These are phyloP conservation scores for Yamadazyma endophytica DNA, from an alignment of 805 yeast species.

Conservation along the genomic window DNA sequence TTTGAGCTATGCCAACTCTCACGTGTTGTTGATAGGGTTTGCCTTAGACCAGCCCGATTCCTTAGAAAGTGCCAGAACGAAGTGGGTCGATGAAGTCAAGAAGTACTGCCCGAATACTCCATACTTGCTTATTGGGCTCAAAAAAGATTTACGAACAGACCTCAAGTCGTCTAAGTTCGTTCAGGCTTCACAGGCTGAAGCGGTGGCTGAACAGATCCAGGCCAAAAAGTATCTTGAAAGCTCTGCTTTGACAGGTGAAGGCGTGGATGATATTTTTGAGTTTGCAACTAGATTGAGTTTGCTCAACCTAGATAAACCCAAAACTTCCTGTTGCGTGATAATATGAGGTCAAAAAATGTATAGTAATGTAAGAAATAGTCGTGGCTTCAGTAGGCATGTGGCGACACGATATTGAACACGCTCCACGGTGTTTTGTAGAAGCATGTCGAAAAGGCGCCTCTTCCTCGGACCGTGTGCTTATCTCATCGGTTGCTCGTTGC, in stretches of 20 bases:
- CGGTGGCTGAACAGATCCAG: conserved; percentile 72
- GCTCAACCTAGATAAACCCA: conserved; percentile 31
- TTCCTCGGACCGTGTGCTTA: no score
- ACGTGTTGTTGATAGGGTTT: conserved; percentile 88
- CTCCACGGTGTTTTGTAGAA: no score
- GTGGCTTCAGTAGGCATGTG: no score
- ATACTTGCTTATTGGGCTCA: conserved; percentile 73
- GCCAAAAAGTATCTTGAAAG: conserved; percentile 84
- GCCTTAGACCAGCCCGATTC: conserved; percentile 86
- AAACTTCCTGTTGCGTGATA: conserved; percentile 31
- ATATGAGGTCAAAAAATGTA: no score
- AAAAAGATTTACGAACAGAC: conserved; percentile 67
- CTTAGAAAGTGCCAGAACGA: conserved; percentile 71
- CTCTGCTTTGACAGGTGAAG: conserved; percentile 89
- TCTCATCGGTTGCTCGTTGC: no score
- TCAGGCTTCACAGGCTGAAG: conserved; percentile 56
- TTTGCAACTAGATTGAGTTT: conserved; percentile 83
- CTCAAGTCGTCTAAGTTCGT: conserved; percentile 44
- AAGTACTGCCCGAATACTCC: conserved; percentile 81
- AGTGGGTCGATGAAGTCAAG: conserved; percentile 84
- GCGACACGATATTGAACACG: no score
- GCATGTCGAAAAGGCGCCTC: no score
- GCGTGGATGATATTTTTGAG: conserved; percentile 92
- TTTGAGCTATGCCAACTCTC: conserved; percentile 85
- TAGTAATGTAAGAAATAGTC: no score